Percentiles rank a stretch among this genome's conserved stretches.
Conservation (phyloP, 345 rosid species). For the Sisymbrium irio region DNA sequence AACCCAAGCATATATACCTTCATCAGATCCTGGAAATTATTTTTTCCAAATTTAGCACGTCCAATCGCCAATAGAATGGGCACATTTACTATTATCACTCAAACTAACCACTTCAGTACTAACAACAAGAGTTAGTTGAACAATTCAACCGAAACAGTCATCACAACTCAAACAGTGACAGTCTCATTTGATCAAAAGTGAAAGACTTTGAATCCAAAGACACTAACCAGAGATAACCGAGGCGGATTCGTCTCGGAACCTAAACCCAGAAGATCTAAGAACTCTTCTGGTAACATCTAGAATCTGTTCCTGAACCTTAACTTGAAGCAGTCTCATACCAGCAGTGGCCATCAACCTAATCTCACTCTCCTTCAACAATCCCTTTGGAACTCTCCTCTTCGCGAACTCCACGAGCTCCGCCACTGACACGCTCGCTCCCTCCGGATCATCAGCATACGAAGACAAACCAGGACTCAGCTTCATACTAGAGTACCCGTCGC, state of each 20-base stretch:
- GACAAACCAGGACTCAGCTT: constrained; percentile 84
- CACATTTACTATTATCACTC: neutral
- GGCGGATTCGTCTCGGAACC: constrained; percentile 69
- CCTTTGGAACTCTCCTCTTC: constrained; percentile 51
- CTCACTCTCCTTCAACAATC: constrained; percentile 63
- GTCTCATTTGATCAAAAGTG: neutral
- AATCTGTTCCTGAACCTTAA: constrained; percentile 51
- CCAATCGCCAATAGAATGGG: neutral
- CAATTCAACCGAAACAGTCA: too few relatives aligned
- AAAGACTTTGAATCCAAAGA: neutral
- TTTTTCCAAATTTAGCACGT: neutral
- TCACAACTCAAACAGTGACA: too few relatives aligned
- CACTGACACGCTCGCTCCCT: constrained; percentile 54
- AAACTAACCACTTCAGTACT: neutral
- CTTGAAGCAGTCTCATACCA: constrained; percentile 76
- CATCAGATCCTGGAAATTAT: constrained; percentile 74
- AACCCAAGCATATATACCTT: constrained; percentile 94
- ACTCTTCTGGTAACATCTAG: constrained; percentile 51
- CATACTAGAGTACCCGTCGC: constrained; percentile 42
- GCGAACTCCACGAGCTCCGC: constrained; percentile 62
- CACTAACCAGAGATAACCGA: constrained; percentile 75
- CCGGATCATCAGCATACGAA: constrained; percentile 55
- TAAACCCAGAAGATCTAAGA: constrained; percentile 64
- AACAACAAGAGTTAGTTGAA: too few relatives aligned
- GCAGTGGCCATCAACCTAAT: constrained; percentile 94